phyloP scores from a whole-genome alignment of 306 rosid genomes.

The Prunus campanulata region DNA sequence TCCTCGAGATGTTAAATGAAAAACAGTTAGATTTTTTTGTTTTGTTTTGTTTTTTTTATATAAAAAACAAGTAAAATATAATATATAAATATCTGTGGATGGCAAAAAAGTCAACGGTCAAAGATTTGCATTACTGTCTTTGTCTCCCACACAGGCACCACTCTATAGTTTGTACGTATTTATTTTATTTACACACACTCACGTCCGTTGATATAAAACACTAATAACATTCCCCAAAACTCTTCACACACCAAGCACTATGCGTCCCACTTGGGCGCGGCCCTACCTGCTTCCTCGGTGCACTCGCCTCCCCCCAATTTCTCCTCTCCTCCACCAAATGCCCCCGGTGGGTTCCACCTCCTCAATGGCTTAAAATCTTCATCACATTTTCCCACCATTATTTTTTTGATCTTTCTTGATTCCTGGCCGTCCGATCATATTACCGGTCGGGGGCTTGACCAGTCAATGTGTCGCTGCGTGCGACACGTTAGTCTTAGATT shows the following conservation, averaged over 20 bases:
- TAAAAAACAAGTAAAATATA: not conserved
- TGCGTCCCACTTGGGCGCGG: constrained; percentile 50
- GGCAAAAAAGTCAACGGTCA: constrained; percentile 62
- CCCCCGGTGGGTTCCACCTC: constrained; percentile 4
- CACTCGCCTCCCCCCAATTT: constrained; percentile 45
- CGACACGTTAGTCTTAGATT: constrained; percentile 25
- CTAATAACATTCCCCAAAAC: constrained; percentile 68
- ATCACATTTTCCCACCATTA: not conserved
- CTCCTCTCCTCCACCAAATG: constrained; percentile 19
- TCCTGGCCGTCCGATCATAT: constrained; percentile 35
- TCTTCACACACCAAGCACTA: constrained; percentile 60
- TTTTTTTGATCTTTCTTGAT: not conserved
- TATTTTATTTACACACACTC: not conserved
- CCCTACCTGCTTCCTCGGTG: constrained; percentile 64
- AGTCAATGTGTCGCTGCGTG: constrained; percentile 13
- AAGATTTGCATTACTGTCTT: constrained; percentile 62
- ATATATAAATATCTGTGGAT: not conserved
- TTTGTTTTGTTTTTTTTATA: not conserved
- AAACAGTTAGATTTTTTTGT: not conserved
- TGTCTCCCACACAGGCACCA: constrained; percentile 60
- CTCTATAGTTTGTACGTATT: not conserved
- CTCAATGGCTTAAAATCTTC: too few relatives aligned
- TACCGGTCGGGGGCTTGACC: constrained; percentile 46
- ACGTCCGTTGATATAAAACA: not conserved
- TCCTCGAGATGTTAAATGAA: constrained; percentile 73